Evolutionary conservation across 495 filamentous ascomycete species (phyloP).

Genomic region (Mytilinidion resinicola): DNA sequence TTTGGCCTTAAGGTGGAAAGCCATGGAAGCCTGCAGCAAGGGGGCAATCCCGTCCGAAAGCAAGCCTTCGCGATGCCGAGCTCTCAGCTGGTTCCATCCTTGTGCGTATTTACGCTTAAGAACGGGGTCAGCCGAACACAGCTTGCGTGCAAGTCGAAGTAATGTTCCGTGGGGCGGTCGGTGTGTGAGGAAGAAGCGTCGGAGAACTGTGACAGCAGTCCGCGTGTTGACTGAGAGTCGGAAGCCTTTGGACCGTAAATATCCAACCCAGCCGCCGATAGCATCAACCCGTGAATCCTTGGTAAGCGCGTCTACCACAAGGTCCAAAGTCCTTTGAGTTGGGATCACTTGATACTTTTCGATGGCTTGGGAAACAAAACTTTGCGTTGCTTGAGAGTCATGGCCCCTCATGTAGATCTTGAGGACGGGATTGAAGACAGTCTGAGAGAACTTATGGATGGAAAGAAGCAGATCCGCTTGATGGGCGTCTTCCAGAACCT

Average conservation of each 20-base stretch:
- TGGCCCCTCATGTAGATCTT: not conserved
- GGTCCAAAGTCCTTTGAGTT: not conserved
- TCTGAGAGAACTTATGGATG: not conserved
- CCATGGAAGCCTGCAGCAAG: too few relatives aligned
- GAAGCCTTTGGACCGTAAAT: not conserved
- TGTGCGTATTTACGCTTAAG: too few relatives aligned
- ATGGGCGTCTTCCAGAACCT: too few relatives aligned
- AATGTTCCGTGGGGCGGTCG: not conserved
- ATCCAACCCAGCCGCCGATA: not conserved
- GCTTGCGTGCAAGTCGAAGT: too few relatives aligned
- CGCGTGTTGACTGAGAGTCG: not conserved
- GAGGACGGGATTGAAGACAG: not conserved
- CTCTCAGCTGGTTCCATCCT: too few relatives aligned
- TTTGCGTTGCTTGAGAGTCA: not conserved
- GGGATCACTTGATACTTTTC: not conserved
- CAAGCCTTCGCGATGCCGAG: too few relatives aligned
- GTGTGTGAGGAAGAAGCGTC: not conserved
- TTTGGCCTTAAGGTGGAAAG: too few relatives aligned
- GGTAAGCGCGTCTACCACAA: not conserved
- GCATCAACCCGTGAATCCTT: not conserved
- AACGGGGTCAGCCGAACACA: too few relatives aligned
- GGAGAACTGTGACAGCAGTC: not conserved
- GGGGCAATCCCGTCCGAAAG: too few relatives aligned
- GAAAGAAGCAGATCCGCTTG: too few relatives aligned
- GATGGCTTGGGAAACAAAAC: not conserved